Percentiles rank a stretch among this genome's conserved stretches.
Conservation (phyloP, 2,329 filamentous ascomycete genomes). For the Pseudocercospora cruenta region DNA sequence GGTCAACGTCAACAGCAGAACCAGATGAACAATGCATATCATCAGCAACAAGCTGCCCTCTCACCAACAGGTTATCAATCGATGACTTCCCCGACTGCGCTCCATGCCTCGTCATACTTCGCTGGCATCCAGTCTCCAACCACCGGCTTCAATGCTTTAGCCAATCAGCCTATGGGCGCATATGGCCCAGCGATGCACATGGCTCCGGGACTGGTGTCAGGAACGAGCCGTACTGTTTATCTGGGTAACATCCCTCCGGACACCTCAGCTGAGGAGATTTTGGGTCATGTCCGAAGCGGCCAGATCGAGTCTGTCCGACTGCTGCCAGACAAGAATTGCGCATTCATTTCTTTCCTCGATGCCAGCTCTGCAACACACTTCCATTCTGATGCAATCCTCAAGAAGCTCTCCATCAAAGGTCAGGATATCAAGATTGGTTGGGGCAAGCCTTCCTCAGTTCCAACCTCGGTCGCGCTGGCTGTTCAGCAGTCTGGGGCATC, state of each 20-base stretch:
- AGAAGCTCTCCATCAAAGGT: conserved; percentile 97
- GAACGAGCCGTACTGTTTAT: conserved; percentile 95
- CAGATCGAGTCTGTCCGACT: conserved; percentile 99
- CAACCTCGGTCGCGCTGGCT: conserved; percentile 93
- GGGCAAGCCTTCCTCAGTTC: conserved; percentile 98
- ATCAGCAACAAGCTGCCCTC: conserved; percentile 67
- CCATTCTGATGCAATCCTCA: conserved; percentile 98
- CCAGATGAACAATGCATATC: conserved; percentile 69
- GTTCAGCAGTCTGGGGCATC: conserved; percentile 97
- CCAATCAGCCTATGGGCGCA: conserved; percentile 43
- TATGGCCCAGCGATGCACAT: conserved; percentile 62
- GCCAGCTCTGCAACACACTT: conserved; percentile 98
- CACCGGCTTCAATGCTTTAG: conserved; percentile 68
- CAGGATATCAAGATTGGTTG: conserved; percentile 99
- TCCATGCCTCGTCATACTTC: conserved; percentile 77
- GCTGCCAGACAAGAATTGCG: conserved; percentile 98
- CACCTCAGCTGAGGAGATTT: conserved; percentile 93
- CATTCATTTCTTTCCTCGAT: conserved; percentile 98
- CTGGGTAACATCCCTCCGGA: conserved; percentile 98
- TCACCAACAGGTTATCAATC: conserved; percentile 83
- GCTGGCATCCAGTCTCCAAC: conserved; percentile 86
- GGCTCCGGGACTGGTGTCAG: conserved; percentile 78
- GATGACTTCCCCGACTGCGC: conserved; percentile 82
- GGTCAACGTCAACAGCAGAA: conserved; percentile 52
- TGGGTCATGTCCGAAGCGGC: conserved; percentile 93